phyloP scores from a whole-genome alignment of 1,284 basidiomycete species.

The Anthracocystis panici-leucophaei region DNA sequence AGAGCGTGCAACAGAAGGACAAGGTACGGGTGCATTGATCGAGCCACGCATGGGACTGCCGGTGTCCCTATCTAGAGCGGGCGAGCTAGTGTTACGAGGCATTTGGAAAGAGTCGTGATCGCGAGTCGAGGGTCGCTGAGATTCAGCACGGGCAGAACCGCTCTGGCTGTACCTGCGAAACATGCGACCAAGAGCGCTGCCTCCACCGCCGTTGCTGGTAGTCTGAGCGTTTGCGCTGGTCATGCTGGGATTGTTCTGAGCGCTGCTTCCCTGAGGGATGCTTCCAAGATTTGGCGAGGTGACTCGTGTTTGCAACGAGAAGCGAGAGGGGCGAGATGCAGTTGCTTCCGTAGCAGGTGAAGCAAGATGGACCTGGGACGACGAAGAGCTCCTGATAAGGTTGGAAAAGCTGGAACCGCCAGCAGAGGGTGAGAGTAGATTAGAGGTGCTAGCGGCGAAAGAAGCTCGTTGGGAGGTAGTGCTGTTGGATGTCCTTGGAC shows the following conservation, averaged over 20 bases:
- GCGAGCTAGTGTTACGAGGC: slow-evolving; percentile 32
- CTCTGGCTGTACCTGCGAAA: slow-evolving; percentile 62
- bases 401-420: slow-evolving; percentile 18
- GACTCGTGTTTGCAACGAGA: slow-evolving; percentile 10
- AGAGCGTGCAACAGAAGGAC: slow-evolving; percentile 27
- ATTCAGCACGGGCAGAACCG: slow-evolving; percentile 21
- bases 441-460: slow-evolving; percentile 47
- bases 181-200: slow-evolving; percentile 59
- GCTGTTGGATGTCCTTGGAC: slow-evolving; percentile 30
- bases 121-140: slow-evolving; percentile 28
- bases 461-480: slow-evolving; percentile 11
- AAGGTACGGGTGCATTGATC: slow-evolving; percentile 6
- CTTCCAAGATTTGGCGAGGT: slow-evolving; percentile 15
- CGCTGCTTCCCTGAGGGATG: slow-evolving; percentile 2
- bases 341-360: slow-evolving; percentile 6
- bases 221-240: slow-evolving; percentile 18
- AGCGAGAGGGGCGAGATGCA: slow-evolving; percentile 16
- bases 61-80: slow-evolving; percentile 23
- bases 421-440: slow-evolving; percentile 22
- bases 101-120: slow-evolving; percentile 29
- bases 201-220: slow-evolving; percentile 9
- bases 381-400: slow-evolving; percentile 39
- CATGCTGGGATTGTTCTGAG: slow-evolving; percentile 14
- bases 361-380: slow-evolving; percentile 29
- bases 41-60: slow-evolving; percentile 23